A percentile compares a stretch with the other conserved stretches of the same genome.
phyloP scores from a whole-genome alignment of 139 green algal genomes.

The Yamagishiella unicocca region DNA sequence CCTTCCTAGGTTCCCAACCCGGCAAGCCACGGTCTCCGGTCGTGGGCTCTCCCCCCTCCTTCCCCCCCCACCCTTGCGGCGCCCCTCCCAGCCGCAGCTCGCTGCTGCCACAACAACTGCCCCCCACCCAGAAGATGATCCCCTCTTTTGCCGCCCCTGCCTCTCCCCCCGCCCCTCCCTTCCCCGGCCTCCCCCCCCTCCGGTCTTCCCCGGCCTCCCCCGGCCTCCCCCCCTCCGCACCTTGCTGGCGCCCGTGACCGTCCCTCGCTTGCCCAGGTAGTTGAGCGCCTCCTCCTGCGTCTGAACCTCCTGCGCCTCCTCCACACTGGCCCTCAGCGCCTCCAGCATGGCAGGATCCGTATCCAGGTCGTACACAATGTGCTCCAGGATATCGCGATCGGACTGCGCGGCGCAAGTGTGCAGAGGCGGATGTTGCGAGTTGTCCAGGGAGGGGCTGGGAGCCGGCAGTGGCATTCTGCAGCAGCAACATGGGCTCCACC shows the following conservation, averaged over 20 bases:
- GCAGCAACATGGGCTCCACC: too few species aligned
- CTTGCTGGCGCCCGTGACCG: conserved; percentile 58
- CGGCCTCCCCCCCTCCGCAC: conserved; percentile 3
- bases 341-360: conserved; percentile 95
- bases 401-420: conserved; percentile 45
- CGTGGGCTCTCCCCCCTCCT: too few species aligned
- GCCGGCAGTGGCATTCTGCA: too few species aligned
- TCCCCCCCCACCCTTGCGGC: too few species aligned
- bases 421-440: neutral
- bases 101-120: too few species aligned
- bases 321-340: conserved; percentile 91
- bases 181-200: neutral
- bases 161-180: neutral
- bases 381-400: conserved; percentile 91
- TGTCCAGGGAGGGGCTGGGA: too few species aligned
- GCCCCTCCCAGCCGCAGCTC: too few species aligned
- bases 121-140: too few species aligned
- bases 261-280: conserved; percentile 93
- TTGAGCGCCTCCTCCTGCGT: conserved; percentile 93
- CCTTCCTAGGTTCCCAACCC: too few species aligned
- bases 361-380: conserved; percentile 92
- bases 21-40: too few species aligned
- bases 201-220: neutral
- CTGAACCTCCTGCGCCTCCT: conserved; percentile 96
- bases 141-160: neutral